Conservation (phyloP, 2,329 filamentous ascomycete genomes). For the Colletotrichum aenigma region DNA sequence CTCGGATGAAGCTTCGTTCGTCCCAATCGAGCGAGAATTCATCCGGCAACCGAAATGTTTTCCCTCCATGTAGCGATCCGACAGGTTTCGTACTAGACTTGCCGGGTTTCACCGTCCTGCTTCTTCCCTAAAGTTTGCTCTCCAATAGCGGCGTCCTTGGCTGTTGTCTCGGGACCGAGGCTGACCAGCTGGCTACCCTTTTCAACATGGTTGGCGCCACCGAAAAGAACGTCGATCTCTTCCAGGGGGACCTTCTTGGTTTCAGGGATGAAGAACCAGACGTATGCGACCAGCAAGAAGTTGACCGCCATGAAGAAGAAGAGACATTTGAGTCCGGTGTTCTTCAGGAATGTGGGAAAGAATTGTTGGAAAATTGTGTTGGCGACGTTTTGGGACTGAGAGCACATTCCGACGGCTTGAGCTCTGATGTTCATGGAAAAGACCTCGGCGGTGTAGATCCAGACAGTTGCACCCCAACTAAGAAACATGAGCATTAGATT, state of each 20-base stretch:
- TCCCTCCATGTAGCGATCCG: not conserved
- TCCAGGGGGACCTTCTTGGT: constrained; percentile 54
- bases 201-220: constrained; percentile 58
- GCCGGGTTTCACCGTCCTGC: constrained; percentile 4
- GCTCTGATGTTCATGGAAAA: constrained; percentile 74
- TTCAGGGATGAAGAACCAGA: constrained; percentile 55
- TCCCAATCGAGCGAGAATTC: not conserved
- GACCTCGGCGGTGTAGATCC: constrained; percentile 74
- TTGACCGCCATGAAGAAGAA: constrained; percentile 44
- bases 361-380: constrained; percentile 73
- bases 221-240: constrained; percentile 61
- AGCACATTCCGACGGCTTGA: constrained; percentile 71
- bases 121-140: not conserved
- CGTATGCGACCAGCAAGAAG: constrained; percentile 49
- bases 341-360: constrained; percentile 69
- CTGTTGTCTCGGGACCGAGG: not conserved
- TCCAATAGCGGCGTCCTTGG: not conserved
- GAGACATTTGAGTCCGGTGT: constrained; percentile 48
- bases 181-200: constrained; percentile 52
- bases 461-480: constrained; percentile 56
- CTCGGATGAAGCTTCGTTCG: not conserved
- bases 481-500: not conserved
- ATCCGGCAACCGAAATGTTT: not conserved
- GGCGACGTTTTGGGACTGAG: constrained; percentile 65
- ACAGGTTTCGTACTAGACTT: not conserved